phyloP scores from a whole-genome alignment of 2,329 filamentous ascomycete genomes.

The Calycina marina region DNA sequence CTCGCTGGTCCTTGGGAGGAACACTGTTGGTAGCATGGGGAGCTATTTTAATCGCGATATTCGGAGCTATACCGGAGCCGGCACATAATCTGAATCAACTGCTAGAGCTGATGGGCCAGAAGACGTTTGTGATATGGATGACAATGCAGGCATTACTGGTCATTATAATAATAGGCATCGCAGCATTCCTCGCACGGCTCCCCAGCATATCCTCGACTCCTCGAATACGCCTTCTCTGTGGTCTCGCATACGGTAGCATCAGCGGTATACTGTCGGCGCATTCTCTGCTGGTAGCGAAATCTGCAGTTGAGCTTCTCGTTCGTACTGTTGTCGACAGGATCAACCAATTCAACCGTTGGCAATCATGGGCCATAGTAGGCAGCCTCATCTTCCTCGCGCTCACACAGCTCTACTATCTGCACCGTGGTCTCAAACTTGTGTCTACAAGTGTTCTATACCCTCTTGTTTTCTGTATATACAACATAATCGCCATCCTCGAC shows the following conservation, averaged over 20 bases:
- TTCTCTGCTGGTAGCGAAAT: conserved; percentile 85
- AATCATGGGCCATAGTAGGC: conserved; percentile 83
- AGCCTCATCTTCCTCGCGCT: conserved; percentile 70
- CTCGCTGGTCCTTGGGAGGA: conserved; percentile 78
- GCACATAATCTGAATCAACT: conserved; percentile 79
- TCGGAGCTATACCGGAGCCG: conserved; percentile 86
- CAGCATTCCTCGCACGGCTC: conserved; percentile 38
- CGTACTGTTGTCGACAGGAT: conserved; percentile 68
- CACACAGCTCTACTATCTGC: conserved; percentile 87
- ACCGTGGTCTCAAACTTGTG: conserved; percentile 83
- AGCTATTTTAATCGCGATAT: conserved; percentile 83
- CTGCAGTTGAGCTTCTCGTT: conserved; percentile 86
- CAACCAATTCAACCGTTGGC: conserved; percentile 92
- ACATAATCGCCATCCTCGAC: conserved; percentile 95
- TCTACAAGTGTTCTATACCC: conserved; percentile 94
- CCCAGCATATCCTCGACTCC: conserved; percentile 42
- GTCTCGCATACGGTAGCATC: conserved; percentile 77
- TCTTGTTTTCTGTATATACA: conserved; percentile 96
- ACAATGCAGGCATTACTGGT: conserved; percentile 62
- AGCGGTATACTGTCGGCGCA: conserved; percentile 91
- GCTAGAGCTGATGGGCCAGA: conserved; percentile 56
- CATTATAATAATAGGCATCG: conserved; percentile 46
- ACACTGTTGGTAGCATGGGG: conserved; percentile 78
- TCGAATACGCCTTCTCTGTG: conserved; percentile 60
- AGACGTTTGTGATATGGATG: conserved; percentile 82